Conservation (phyloP, 148 eudicot genomes). For the Heliosperma pusillum region DNA sequence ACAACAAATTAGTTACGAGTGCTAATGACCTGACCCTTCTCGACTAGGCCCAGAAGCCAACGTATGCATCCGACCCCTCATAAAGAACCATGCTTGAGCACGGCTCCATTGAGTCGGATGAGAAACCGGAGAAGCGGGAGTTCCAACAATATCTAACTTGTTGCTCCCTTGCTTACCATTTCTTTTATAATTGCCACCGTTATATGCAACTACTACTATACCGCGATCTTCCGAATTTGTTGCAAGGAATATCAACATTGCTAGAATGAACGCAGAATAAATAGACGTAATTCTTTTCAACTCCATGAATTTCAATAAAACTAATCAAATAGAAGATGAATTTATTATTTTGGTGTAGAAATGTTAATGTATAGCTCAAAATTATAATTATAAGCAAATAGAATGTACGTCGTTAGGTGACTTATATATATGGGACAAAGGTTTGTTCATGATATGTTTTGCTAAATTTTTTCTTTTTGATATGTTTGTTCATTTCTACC, state of each 20-base stretch:
- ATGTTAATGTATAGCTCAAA: no score
- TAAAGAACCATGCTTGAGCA: slow-evolving; percentile 8
- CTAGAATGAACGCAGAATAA: slow-evolving; percentile 6
- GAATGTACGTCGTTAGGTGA: slow-evolving; percentile 6
- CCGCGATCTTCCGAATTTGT: not conserved
- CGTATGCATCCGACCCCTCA: slow-evolving; percentile 21
- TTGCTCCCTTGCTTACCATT: not conserved
- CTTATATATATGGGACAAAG: not conserved
- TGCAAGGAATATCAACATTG: slow-evolving; percentile 15
- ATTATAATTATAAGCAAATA: not conserved
- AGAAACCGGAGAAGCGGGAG: not conserved
- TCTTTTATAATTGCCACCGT: not conserved
- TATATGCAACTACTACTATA: not conserved
- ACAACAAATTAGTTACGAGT: not conserved
- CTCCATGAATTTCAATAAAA: no score
- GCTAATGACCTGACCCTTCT: slow-evolving; percentile 33
- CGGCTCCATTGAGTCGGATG: not conserved
- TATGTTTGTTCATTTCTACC: not conserved
- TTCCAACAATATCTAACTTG: not conserved
- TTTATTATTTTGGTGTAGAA: no score
- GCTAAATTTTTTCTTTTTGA: not conserved
- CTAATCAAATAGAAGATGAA: no score
- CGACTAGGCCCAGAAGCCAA: slow-evolving; percentile 31
- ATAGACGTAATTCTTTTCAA: not conserved
- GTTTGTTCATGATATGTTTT: not conserved